These are phyloP conservation scores for Daldinia eschscholtzii DNA, from an alignment of 2,329 filamentous ascomycete species.

Conservation along the genomic window DNA sequence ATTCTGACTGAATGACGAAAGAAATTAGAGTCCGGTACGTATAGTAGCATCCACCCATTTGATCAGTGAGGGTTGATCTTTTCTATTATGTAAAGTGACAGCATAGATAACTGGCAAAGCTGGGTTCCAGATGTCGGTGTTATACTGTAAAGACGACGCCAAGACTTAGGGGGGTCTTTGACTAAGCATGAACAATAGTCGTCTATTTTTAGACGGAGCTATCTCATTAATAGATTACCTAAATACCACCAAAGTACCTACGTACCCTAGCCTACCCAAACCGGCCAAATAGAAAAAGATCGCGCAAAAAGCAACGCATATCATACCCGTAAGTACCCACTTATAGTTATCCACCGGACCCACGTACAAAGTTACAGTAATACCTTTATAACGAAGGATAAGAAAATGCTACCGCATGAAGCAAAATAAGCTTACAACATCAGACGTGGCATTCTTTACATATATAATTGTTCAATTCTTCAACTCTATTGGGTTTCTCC, in stretches of 20 bases:
- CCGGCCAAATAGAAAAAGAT: background rate
- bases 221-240: constrained; percentile 9
- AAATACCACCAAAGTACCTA: background rate
- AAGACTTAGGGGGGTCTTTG: constrained; percentile 29
- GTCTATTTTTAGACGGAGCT: constrained; percentile 39
- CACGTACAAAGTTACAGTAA: background rate
- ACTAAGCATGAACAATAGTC: constrained; percentile 34
- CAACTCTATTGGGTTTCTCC: background rate
- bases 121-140: constrained; percentile 17
- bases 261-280: too few relatives aligned
- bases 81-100: constrained; percentile 5
- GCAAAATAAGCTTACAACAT: constrained; percentile 17
- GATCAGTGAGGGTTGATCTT: background rate
- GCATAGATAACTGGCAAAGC: constrained; percentile 12
- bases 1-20: background rate
- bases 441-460: background rate
- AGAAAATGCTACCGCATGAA: constrained; percentile 10
- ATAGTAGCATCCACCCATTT: background rate
- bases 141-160: constrained; percentile 32
- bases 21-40: background rate
- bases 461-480: background rate
- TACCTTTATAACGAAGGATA: constrained; percentile 12
- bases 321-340: constrained; percentile 1
- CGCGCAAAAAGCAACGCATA: background rate
- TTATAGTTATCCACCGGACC: background rate